These are phyloP conservation scores for Microsporum audouinii DNA, from an alignment of 2,329 filamentous ascomycete genomes.

Conservation along the genomic window DNA sequence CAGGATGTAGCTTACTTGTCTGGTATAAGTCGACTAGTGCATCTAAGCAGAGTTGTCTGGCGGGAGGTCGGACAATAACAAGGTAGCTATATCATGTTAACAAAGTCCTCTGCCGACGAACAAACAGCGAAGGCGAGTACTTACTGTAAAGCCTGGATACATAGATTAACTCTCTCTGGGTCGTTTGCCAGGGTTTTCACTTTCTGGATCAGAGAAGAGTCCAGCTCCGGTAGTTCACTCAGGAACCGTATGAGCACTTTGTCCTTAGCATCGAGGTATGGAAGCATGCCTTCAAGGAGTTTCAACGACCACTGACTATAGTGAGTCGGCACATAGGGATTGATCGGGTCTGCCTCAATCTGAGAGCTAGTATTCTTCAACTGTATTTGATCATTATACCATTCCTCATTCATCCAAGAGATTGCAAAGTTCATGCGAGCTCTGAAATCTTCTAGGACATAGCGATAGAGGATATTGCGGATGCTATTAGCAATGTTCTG, in stretches of 20 bases:
- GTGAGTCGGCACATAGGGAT: conserved; percentile 40
- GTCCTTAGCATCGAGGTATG: conserved; percentile 83
- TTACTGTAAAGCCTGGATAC: conserved; percentile 47
- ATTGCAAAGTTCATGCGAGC: conserved; percentile 81
- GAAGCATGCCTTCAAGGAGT: conserved; percentile 77
- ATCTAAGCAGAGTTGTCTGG: conserved; percentile 46
- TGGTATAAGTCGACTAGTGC: conserved; percentile 48
- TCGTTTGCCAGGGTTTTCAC: conserved; percentile 55
- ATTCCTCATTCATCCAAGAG: conserved; percentile 92
- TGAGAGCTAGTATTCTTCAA: conserved; percentile 33
- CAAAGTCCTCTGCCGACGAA: conserved; percentile 10
- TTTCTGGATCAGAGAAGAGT: conserved; percentile 56
- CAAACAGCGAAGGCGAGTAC: conserved; percentile 16
- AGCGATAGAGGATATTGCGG: conserved; percentile 68
- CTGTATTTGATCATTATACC: conserved; percentile 75
- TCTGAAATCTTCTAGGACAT: conserved; percentile 85
- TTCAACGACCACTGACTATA: conserved; percentile 71
- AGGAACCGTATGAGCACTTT: conserved; percentile 83
- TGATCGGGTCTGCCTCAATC: conserved; percentile 35
- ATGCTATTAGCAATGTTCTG: conserved; percentile 49
- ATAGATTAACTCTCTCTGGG: conserved; percentile 51
- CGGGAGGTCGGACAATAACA: conserved; percentile 49
- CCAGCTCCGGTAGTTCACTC: conserved; percentile 78
- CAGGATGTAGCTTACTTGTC: conserved; percentile 33
- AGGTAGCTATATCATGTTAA: conserved; percentile 36